Evolutionary conservation across 140 eudicot species (phyloP).

Genomic region (Ambrosia hybrid): DNA sequence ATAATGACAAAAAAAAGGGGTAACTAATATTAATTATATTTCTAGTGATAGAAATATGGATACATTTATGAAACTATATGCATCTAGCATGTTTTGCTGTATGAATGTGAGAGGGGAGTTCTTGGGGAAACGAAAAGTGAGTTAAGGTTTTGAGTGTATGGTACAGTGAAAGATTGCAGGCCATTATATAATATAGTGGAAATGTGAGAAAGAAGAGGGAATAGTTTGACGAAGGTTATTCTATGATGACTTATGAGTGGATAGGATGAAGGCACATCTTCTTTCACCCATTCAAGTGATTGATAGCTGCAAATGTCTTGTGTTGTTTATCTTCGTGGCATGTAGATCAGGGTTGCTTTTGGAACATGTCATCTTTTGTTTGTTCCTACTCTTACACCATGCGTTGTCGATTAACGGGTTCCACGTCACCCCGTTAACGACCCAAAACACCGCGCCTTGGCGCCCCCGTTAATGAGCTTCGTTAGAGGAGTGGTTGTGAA

Average conservation of each 20-base stretch:
- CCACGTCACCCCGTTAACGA: too few relatives aligned
- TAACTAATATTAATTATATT: too few relatives aligned
- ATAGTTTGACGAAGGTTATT: slow-evolving; percentile 14
- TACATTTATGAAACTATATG: too few relatives aligned
- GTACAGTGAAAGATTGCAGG: slow-evolving; percentile 19
- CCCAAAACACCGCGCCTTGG: too few relatives aligned
- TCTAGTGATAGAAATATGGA: too few relatives aligned
- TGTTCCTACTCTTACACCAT: not conserved
- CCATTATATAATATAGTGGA: slow-evolving; percentile 5
- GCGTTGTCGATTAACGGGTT: too few relatives aligned
- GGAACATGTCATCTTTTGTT: slow-evolving; percentile 26
- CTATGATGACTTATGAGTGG: slow-evolving; percentile 30
- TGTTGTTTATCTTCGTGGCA: slow-evolving; percentile 19
- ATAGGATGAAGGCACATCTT: slow-evolving; percentile 35
- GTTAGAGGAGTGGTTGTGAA: too few relatives aligned
- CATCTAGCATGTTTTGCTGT: not conserved
- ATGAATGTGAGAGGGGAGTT: not conserved
- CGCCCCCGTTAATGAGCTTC: too few relatives aligned
- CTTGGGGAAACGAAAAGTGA: not conserved
- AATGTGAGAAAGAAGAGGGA: slow-evolving; percentile 12
- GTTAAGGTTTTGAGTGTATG: not conserved
- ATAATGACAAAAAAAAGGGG: not conserved
- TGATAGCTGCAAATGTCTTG: slow-evolving; percentile 27
- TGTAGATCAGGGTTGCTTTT: slow-evolving; percentile 37
- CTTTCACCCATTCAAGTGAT: slow-evolving; percentile 41